phyloP scores from a whole-genome alignment of 192 early-diverging fungal species.

The Jimgerdemannia flammicorona region DNA sequence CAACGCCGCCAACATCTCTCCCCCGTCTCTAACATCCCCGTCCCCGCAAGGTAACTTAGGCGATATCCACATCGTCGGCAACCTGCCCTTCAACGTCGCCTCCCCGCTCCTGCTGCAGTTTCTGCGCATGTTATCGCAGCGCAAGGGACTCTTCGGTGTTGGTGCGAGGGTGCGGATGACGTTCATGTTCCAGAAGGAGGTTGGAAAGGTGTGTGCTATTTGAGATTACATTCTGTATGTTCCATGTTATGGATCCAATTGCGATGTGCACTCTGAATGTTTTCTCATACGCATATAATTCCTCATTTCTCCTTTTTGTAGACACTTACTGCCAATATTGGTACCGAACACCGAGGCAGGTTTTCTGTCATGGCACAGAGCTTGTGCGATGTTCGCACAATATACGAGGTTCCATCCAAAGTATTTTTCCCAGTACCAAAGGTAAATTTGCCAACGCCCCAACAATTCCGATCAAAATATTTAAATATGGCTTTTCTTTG shows the following conservation, averaged over 20 bases:
- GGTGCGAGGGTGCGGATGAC: constrained; percentile 55
- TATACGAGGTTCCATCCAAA: constrained; percentile 55
- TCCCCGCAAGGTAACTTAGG: not conserved
- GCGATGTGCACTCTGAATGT: not conserved
- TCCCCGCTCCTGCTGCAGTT: constrained; percentile 66
- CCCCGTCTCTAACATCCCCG: not conserved
- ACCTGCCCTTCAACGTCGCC: constrained; percentile 75
- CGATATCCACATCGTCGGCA: constrained; percentile 53
- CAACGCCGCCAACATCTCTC: constrained; percentile 15
- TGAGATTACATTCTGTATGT: not conserved
- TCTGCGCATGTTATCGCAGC: constrained; percentile 52
- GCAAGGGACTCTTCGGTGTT: constrained; percentile 57
- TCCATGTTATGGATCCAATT: not conserved
- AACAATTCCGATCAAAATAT: not conserved
- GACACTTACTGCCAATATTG: constrained; percentile 54
- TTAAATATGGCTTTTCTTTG: not conserved
- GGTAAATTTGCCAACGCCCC: constrained; percentile 6
- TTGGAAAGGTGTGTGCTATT: constrained; percentile 47
- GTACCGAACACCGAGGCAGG: constrained; percentile 52
- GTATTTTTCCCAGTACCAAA: constrained; percentile 77
- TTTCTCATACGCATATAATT: too few relatives aligned
- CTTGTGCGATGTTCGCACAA: constrained; percentile 58
- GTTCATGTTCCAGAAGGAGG: constrained; percentile 84
- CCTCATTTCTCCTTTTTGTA: constrained; percentile 4
- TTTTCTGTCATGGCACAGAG: constrained; percentile 71